A percentile compares a stretch with the other conserved stretches of the same genome.
These are phyloP conservation scores for Rhododendron vialii DNA, from an alignment of 148 eudicot species.

Conservation along the genomic window DNA sequence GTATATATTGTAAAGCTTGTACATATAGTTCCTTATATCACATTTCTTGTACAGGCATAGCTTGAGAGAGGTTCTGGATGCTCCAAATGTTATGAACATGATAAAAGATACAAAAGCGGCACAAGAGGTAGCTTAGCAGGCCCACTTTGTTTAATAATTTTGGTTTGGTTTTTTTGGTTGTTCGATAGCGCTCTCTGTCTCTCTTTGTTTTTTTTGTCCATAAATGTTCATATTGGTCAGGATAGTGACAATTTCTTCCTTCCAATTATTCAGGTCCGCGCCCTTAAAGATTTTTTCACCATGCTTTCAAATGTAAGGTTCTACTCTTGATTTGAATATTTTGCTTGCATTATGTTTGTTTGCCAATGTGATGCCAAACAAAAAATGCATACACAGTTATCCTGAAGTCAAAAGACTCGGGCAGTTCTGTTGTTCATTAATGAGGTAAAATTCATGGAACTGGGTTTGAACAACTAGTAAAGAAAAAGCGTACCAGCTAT, in stretches of 20 bases:
- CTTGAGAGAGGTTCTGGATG: constrained; percentile 93
- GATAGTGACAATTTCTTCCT: background rate
- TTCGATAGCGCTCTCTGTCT: background rate
- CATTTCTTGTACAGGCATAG: constrained; percentile 65
- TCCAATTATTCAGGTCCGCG: constrained; percentile 60
- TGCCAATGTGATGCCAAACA: background rate
- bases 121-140: constrained; percentile 55
- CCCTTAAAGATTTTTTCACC: constrained; percentile 83
- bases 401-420: background rate
- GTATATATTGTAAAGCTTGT: background rate
- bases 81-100: constrained; percentile 91
- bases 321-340: constrained; percentile 33
- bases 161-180: background rate
- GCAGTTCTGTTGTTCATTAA: background rate
- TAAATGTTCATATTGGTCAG: background rate
- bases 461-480: background rate
- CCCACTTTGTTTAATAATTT: background rate
- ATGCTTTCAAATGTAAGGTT: constrained; percentile 95
- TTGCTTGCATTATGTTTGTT: constrained; percentile 12
- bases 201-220: background rate
- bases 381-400: background rate
- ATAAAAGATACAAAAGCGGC: constrained; percentile 99
- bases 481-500: background rate
- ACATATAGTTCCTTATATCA: background rate
- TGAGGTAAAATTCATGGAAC: background rate